These are phyloP conservation scores for Salix koriyanagi DNA, from an alignment of 345 rosid species.

Conservation along the genomic window DNA sequence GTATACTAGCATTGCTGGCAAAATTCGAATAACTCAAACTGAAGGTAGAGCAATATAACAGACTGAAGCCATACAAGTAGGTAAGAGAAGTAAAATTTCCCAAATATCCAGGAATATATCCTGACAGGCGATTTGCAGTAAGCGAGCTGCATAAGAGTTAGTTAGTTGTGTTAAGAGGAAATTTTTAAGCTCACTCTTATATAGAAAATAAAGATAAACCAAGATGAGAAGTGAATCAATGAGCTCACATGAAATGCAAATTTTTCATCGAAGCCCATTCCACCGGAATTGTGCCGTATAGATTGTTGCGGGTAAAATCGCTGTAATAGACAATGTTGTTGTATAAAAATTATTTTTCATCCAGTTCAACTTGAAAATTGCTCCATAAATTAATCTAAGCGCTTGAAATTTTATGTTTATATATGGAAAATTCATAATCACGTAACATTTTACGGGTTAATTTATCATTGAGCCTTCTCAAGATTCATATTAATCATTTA, in stretches of 20 bases:
- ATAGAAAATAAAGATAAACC: background rate
- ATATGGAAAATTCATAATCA: no score
- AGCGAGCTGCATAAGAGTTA: slow-evolving; percentile 7
- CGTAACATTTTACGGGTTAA: no score
- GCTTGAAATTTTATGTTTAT: no score
- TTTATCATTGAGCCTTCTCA: no score
- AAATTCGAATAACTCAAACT: background rate
- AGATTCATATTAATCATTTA: no score
- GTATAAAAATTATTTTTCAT: no score
- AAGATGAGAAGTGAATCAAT: background rate
- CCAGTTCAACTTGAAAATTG: no score
- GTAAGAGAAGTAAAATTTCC: slow-evolving; percentile 9
- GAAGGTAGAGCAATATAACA: background rate
- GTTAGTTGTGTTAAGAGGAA: no score
- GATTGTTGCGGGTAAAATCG: background rate
- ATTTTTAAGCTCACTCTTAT: background rate
- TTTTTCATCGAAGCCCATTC: slow-evolving; percentile 17
- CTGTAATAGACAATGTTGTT: background rate
- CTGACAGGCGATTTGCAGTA: slow-evolving; percentile 11
- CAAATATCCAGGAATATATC: slow-evolving; percentile 3
- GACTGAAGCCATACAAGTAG: slow-evolving; percentile 3
- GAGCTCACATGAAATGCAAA: background rate
- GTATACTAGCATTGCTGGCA: background rate
- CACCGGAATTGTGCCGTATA: slow-evolving; percentile 8
- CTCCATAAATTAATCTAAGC: no score